A percentile compares a stretch with the other conserved stretches of the same genome.
phyloP scores from a whole-genome alignment of 345 rosid species.

The Rubroshorea leprosula region DNA sequence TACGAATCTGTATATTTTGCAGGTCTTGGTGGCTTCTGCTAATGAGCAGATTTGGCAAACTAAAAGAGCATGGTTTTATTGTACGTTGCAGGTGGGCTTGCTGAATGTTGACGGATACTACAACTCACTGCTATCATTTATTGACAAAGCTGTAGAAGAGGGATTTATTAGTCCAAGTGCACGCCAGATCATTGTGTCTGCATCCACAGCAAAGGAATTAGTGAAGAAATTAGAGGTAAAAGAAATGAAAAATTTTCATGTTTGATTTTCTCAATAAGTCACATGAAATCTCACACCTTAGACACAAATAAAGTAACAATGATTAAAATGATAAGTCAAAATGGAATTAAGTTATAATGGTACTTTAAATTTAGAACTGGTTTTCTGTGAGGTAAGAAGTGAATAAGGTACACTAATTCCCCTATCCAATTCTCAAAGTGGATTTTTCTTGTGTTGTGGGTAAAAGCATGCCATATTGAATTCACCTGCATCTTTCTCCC shows the following conservation, averaged over 20 bases:
- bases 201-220: constrained; percentile 80
- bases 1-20: constrained; percentile 14
- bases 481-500: neutral
- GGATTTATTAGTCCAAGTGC: constrained; percentile 84
- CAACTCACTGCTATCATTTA: constrained; percentile 88
- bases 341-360: too few species aligned
- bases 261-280: neutral
- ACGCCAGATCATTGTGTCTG: constrained; percentile 81
- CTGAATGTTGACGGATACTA: constrained; percentile 98
- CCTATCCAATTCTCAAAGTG: neutral
- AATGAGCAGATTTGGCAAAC: constrained; percentile 1
- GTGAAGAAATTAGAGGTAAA: constrained; percentile 85
- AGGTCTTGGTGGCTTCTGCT: neutral
- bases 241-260: neutral
- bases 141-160: constrained; percentile 97
- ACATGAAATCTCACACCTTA: neutral
- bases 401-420: too few species aligned
- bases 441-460: neutral
- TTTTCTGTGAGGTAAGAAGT: too few species aligned
- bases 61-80: constrained; percentile 11
- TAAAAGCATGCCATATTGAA: neutral
- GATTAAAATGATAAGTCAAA: too few species aligned
- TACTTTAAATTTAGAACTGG: too few species aligned
- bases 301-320: too few species aligned
- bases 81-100: constrained; percentile 79